Evolutionary conservation across 129 eudicot genomes (phyloP).

Genomic region (Oenanthe sinensis): DNA sequence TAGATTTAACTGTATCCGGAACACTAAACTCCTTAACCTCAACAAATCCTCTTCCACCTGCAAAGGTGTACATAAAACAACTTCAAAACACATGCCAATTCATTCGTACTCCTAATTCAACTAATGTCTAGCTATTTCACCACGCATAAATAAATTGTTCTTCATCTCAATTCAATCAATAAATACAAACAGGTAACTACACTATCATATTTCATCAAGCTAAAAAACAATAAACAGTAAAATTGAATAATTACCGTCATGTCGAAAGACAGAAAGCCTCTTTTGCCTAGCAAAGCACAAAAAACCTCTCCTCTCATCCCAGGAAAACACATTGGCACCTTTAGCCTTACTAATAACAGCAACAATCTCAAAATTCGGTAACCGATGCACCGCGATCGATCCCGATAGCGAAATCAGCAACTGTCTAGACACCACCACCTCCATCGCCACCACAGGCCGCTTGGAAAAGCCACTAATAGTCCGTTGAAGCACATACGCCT

Average conservation of each 20-base stretch:
- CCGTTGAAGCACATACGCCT: constrained; percentile 52
- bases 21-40: constrained; percentile 90
- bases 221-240: not conserved
- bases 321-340: constrained; percentile 70
- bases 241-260: constrained; percentile 50
- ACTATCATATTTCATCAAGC: too few species aligned
- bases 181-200: not conserved
- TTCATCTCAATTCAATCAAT: not conserved
- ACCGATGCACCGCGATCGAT: constrained; percentile 58
- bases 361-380: constrained; percentile 65
- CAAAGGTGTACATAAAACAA: constrained; percentile 8
- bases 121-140: not conserved
- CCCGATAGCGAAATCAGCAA: constrained; percentile 72
- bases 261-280: constrained; percentile 70
- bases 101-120: not conserved
- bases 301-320: constrained; percentile 79
- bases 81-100: not conserved
- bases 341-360: constrained; percentile 83
- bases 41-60: constrained; percentile 92
- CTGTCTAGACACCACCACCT: constrained; percentile 52
- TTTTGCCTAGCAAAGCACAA: constrained; percentile 80
- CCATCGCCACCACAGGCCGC: constrained; percentile 58
- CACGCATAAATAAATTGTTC: not conserved
- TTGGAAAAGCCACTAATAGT: constrained; percentile 61
- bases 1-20: constrained; percentile 82